Percentiles rank a stretch among this genome's conserved stretches.
Conservation (phyloP, 805 yeast species). For the Cyberlindnera meyerae region DNA sequence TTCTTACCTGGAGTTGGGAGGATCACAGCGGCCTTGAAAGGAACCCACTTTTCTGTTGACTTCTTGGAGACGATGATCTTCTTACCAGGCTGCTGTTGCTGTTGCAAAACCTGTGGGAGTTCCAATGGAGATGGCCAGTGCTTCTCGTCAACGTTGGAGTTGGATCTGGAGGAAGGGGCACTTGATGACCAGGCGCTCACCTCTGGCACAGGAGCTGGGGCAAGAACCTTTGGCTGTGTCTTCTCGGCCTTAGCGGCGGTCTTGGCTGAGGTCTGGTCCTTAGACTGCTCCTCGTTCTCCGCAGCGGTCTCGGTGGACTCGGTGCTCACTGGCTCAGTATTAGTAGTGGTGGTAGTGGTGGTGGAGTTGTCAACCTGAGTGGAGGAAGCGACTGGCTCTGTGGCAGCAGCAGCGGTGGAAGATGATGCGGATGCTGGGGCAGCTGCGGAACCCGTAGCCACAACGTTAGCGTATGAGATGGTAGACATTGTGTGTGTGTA, state of each 20-base stretch:
- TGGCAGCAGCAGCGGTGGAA: background rate
- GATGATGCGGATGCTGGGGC: no score
- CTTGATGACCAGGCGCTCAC: constrained; percentile 57
- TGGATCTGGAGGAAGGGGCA: constrained; percentile 25
- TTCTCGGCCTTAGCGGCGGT: constrained; percentile 24
- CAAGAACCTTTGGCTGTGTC: constrained; percentile 30
- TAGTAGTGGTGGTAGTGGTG: no score
- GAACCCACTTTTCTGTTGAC: constrained; percentile 64
- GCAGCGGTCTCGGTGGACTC: constrained; percentile 1
- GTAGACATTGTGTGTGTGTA: background rate
- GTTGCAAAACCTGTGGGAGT: constrained; percentile 21
- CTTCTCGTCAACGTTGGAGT: constrained; percentile 23
- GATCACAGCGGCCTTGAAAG: constrained; percentile 55
- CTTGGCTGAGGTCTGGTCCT: constrained; percentile 22
- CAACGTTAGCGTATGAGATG: constrained; percentile 29
- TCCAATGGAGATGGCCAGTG: constrained; percentile 36
- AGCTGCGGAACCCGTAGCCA: constrained; percentile 18
- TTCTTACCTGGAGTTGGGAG: constrained; percentile 31
- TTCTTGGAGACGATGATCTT: constrained; percentile 19
- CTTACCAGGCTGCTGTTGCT: constrained; percentile 13
- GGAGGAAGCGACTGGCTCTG: constrained; percentile 1
- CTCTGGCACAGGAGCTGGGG: constrained; percentile 64
- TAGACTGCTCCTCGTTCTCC: constrained; percentile 3
- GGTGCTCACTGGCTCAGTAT: no score
- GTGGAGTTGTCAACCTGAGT: background rate